These are phyloP conservation scores for Pythium periplocum DNA, from an alignment of 352 stramenopile species.

Conservation along the genomic window DNA sequence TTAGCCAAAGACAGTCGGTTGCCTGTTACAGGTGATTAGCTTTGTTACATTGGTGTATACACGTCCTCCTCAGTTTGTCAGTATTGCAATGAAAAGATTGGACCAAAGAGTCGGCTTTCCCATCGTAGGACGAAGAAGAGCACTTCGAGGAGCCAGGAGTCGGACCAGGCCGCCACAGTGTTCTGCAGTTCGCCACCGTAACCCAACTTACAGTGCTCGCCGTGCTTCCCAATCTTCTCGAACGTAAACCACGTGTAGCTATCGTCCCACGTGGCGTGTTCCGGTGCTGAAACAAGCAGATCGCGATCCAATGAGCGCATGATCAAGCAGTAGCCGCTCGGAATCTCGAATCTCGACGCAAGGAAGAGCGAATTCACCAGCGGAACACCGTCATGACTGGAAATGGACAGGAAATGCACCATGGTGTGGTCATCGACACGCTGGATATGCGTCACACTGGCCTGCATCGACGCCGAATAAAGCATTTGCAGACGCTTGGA, in stretches of 20 bases:
- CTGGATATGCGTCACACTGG: constrained; percentile 9
- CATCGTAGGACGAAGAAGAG: constrained; percentile 16
- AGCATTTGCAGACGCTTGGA: constrained; percentile 8
- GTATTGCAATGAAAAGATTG: constrained; percentile 8
- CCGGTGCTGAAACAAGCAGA: constrained; percentile 2
- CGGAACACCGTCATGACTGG: constrained; percentile 8
- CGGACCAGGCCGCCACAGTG: constrained; percentile 3
- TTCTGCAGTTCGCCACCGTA: constrained; percentile 17
- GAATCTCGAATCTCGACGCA: constrained; percentile 13
- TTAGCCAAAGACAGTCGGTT: no score
- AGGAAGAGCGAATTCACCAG: constrained; percentile 19
- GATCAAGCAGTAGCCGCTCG: constrained; percentile 4
- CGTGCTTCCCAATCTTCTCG: constrained; percentile 6
- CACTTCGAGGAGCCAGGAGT: constrained; percentile 22
- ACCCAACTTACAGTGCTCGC: constrained; percentile 9
- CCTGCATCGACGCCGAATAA: constrained; percentile 14
- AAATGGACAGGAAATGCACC: constrained; percentile 15
- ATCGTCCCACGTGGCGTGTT: constrained; percentile 16
- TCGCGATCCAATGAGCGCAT: constrained; percentile 13
- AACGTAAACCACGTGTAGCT: constrained; percentile 21
- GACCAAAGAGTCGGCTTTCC: constrained; percentile 9
- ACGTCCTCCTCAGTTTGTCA: no score
- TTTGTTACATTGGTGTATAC: no score
- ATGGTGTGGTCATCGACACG: constrained; percentile 19
- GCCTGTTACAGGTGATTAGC: no score